Percentiles rank a stretch among this genome's conserved stretches.
These are phyloP conservation scores for Ogataea paradorogensis DNA, from an alignment of 805 yeast species.

Conservation along the genomic window DNA sequence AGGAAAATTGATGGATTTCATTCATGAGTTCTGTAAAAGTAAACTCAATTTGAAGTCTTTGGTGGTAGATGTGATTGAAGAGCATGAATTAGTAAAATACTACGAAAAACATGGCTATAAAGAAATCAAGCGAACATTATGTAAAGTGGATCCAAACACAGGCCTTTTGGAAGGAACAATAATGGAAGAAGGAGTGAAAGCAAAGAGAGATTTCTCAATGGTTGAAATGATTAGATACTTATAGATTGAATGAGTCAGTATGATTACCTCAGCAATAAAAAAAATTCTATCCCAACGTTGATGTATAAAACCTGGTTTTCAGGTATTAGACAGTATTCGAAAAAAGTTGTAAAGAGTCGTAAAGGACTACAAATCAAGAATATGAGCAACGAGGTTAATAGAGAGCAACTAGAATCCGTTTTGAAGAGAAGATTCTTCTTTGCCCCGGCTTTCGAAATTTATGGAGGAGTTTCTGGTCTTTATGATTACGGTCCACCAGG, in stretches of 20 bases:
- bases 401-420: constrained; percentile 87
- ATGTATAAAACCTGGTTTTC: constrained; percentile 9
- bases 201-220: constrained; percentile 40
- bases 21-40: constrained; percentile 14
- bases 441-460: constrained; percentile 96
- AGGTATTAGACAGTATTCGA: constrained; percentile 15
- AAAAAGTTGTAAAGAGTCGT: constrained; percentile 15
- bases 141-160: constrained; percentile 24
- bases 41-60: constrained; percentile 21
- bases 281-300: constrained; percentile 8
- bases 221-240: constrained; percentile 30
- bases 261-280: constrained; percentile 9
- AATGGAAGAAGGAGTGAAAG: constrained; percentile 40
- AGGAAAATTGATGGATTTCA: constrained; percentile 20
- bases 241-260: constrained; percentile 1
- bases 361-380: constrained; percentile 16
- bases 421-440: constrained; percentile 94
- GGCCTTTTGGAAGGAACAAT: constrained; percentile 15
- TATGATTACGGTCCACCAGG: constrained; percentile 99
- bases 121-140: constrained; percentile 25
- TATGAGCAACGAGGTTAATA: constrained; percentile 48
- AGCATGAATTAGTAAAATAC: constrained; percentile 47
- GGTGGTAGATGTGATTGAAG: constrained; percentile 43
- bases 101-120: constrained; percentile 43
- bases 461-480: constrained; percentile 97